Evolutionary conservation across 2,329 filamentous ascomycete species (phyloP).

Genomic region (Exophiala xenobiotica): DNA sequence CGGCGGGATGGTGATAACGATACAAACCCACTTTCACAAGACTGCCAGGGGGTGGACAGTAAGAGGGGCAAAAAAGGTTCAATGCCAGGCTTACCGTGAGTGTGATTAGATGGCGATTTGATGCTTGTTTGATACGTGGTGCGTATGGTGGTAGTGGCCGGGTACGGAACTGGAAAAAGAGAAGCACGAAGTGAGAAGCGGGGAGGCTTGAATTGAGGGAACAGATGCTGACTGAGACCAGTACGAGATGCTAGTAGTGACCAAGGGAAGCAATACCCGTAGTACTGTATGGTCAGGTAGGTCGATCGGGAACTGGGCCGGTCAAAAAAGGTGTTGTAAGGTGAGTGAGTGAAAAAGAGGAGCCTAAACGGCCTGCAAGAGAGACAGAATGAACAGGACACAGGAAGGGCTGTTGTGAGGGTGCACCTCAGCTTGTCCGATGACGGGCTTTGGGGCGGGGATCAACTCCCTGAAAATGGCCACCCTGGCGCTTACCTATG

Average conservation of each 20-base stretch:
- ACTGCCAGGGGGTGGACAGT: slow-evolving; percentile 15
- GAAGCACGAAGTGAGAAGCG: slow-evolving; percentile 10
- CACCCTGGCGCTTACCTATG: neutral
- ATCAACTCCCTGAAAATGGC: slow-evolving; percentile 1
- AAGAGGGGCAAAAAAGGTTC: slow-evolving; percentile 22
- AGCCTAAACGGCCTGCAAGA: slow-evolving; percentile 17
- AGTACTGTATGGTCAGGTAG: slow-evolving; percentile 2
- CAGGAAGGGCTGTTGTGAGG: slow-evolving; percentile 2
- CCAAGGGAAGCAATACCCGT: neutral
- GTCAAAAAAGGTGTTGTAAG: slow-evolving; percentile 17
- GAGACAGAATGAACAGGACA: slow-evolving; percentile 1
- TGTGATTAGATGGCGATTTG: slow-evolving; percentile 25
- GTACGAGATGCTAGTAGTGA: neutral
- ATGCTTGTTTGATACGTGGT: slow-evolving; percentile 25
- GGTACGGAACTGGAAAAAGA: slow-evolving; percentile 16
- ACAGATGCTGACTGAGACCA: slow-evolving; percentile 11
- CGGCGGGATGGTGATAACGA: slow-evolving; percentile 17
- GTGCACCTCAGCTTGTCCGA: neutral
- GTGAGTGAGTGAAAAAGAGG: slow-evolving; percentile 10
- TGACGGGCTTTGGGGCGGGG: neutral
- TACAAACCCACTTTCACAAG: slow-evolving; percentile 21
- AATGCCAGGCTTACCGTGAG: slow-evolving; percentile 23
- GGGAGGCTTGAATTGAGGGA: slow-evolving; percentile 4
- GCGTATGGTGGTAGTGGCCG: slow-evolving; percentile 9
- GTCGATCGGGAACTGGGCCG: slow-evolving; percentile 13